A percentile compares a stretch with the other conserved stretches of the same genome.
phyloP scores from a whole-genome alignment of 176 grass and related monocot genomes.

The Saccharum spontaneum region DNA sequence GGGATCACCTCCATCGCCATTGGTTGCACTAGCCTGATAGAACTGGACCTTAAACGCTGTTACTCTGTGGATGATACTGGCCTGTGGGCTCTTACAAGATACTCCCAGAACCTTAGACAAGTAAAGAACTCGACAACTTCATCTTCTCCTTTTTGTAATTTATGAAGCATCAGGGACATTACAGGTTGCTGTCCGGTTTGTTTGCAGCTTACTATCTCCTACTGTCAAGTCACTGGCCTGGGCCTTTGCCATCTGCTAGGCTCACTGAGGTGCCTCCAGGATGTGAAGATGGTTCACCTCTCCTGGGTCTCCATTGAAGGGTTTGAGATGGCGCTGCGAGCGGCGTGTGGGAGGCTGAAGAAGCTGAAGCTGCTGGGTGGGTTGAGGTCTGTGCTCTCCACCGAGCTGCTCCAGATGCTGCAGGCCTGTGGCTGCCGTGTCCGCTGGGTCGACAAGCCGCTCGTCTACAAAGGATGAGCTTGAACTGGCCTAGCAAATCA shows the following conservation, averaged over 20 bases:
- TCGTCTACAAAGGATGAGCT: slow-evolving; percentile 18
- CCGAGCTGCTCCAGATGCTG: slow-evolving; percentile 55
- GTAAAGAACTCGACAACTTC: slow-evolving; percentile 18
- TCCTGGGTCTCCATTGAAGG: slow-evolving; percentile 61
- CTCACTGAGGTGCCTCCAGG: slow-evolving; percentile 69
- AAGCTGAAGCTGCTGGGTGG: slow-evolving; percentile 65
- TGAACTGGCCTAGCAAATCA: background rate
- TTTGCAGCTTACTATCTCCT: slow-evolving; percentile 75
- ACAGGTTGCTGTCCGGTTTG: background rate
- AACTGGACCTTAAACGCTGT: slow-evolving; percentile 78
- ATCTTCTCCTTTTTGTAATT: background rate
- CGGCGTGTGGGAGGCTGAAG: slow-evolving; percentile 54
- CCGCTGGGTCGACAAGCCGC: slow-evolving; percentile 62
- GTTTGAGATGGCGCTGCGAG: slow-evolving; percentile 63
- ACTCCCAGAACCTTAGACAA: slow-evolving; percentile 78
- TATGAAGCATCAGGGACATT: background rate
- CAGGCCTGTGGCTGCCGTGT: slow-evolving; percentile 53
- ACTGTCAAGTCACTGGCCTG: slow-evolving; percentile 66
- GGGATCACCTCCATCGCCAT: slow-evolving; percentile 56
- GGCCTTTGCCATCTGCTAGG: slow-evolving; percentile 63
- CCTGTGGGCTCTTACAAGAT: slow-evolving; percentile 63
- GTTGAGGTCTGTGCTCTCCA: slow-evolving; percentile 55
- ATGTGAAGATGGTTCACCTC: slow-evolving; percentile 78
- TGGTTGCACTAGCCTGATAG: slow-evolving; percentile 53
- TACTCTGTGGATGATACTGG: slow-evolving; percentile 65